Conservation (phyloP, 768 basidiomycete species). For the Mrakia frigida region DNA sequence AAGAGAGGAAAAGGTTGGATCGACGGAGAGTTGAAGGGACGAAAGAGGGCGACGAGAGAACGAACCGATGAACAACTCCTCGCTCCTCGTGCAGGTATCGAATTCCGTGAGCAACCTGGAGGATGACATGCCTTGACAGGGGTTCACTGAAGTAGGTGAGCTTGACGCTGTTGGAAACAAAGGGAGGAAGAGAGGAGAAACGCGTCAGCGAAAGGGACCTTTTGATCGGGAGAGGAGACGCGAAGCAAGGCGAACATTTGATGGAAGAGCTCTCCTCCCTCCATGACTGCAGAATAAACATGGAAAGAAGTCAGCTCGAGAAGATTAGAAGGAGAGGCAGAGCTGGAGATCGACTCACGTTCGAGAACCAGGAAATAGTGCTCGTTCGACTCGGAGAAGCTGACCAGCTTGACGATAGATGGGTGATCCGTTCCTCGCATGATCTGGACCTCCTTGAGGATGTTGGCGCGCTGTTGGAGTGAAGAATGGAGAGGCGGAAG, state of each 20-base stretch:
- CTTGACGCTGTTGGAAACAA: slow-evolving; percentile 57
- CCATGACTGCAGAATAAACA: slow-evolving; percentile 64
- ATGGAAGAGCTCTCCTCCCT: slow-evolving; percentile 96
- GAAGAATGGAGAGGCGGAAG: not conserved
- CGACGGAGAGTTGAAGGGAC: not conserved
- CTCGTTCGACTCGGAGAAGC: slow-evolving; percentile 86
- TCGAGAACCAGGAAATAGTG: slow-evolving; percentile 94
- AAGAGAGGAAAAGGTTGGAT: not conserved
- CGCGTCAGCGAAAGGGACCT: not conserved
- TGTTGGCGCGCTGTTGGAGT: slow-evolving; percentile 76
- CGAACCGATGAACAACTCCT: slow-evolving; percentile 87
- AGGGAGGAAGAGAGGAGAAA: not conserved
- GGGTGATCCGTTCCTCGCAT: slow-evolving; percentile 93
- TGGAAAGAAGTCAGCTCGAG: slow-evolving; percentile 10
- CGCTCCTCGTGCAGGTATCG: slow-evolving; percentile 94
- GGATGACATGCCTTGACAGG: slow-evolving; percentile 91
- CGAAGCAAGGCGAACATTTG: slow-evolving; percentile 55
- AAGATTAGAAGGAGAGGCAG: not conserved
- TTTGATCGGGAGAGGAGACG: not conserved
- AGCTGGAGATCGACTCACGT: slow-evolving; percentile 50
- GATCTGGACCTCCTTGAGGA: slow-evolving; percentile 99
- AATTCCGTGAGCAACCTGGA: slow-evolving; percentile 91
- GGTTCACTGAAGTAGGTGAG: slow-evolving; percentile 98
- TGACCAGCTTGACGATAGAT: slow-evolving; percentile 83
- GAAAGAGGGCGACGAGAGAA: not conserved